phyloP scores from a whole-genome alignment of 352 stramenopile species.

The Phytophthora quininea region DNA sequence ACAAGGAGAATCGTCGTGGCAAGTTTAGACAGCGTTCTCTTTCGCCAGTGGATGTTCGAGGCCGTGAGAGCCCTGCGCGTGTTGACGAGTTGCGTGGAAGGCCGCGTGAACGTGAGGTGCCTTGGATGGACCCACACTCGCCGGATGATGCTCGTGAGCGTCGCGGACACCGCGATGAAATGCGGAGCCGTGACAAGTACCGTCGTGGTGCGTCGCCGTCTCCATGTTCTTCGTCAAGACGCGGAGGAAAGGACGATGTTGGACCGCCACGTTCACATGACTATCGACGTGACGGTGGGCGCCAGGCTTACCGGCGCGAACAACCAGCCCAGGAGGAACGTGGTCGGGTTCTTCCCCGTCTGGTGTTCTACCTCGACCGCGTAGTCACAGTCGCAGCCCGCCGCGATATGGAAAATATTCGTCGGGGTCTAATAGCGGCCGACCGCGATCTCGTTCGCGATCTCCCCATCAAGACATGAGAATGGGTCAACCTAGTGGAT shows the following conservation, averaged over 20 bases:
- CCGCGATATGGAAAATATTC: conserved; percentile 37
- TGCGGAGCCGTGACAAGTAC: conserved; percentile 15
- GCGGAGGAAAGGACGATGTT: conserved; percentile 26
- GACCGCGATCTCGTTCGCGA: conserved; percentile 31
- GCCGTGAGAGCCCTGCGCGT: conserved; percentile 16
- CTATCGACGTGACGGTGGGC: conserved; percentile 33
- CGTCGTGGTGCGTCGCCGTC: conserved; percentile 19
- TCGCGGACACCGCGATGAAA: conserved; percentile 23
- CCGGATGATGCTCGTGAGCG: conserved; percentile 22
- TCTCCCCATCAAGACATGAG: conserved; percentile 30
- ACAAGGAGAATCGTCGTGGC: conserved; percentile 38
- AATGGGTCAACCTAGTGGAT: conserved; percentile 22
- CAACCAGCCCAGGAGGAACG: conserved; percentile 26
- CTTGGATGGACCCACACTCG: conserved; percentile 26
- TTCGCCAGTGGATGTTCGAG: conserved; percentile 28
- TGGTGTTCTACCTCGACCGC: conserved; percentile 22
- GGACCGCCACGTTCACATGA: conserved; percentile 22
- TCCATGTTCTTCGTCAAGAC: conserved; percentile 29
- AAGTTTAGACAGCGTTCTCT: conserved; percentile 26
- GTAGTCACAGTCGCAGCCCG: conserved; percentile 36
- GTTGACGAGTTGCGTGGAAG: conserved; percentile 39
- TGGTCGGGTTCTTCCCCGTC: conserved; percentile 14
- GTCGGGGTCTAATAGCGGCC: conserved; percentile 15
- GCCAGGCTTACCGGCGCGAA: conserved; percentile 26
- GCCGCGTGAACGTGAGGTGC: conserved; percentile 33